Evolutionary conservation across 345 rosid genomes (phyloP).

Genomic region (Boechera divaricarpa): DNA sequence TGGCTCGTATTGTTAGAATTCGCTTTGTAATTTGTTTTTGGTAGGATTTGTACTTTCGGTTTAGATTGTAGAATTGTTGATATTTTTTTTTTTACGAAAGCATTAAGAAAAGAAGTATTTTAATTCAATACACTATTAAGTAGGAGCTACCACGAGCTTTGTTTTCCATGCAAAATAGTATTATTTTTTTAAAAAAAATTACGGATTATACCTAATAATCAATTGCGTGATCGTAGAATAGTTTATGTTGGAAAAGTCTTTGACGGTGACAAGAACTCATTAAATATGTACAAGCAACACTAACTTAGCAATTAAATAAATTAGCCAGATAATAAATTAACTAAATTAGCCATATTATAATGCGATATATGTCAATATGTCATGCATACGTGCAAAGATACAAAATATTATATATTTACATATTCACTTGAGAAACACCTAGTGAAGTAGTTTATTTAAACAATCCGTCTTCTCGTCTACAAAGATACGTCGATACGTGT

Average conservation of each 20-base stretch:
- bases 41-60: not conserved
- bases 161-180: conserved; percentile 21
- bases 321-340: not conserved
- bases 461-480: not conserved
- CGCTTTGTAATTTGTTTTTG: too few relatives aligned
- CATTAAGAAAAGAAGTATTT: too few relatives aligned
- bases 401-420: not conserved
- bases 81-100: not conserved
- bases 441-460: conserved; percentile 28
- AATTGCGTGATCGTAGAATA: conserved; percentile 20
- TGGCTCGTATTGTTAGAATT: too few relatives aligned
- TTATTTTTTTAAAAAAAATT: not conserved
- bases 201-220: conserved; percentile 27
- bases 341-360: not conserved
- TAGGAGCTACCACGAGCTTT: conserved; percentile 28
- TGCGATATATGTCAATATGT: conserved; percentile 25
- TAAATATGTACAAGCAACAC: not conserved
- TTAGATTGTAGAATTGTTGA: not conserved
- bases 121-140: not conserved
- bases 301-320: conserved; percentile 5
- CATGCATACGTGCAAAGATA: conserved; percentile 29
- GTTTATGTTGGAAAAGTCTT: conserved; percentile 32
- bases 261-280: conserved; percentile 18
- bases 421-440: conserved; percentile 7
- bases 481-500: not conserved